A percentile compares a stretch with the other conserved stretches of the same genome.
Evolutionary conservation across 2,329 filamentous ascomycete genomes (phyloP).

Genomic region (Verticillium longisporum): DNA sequence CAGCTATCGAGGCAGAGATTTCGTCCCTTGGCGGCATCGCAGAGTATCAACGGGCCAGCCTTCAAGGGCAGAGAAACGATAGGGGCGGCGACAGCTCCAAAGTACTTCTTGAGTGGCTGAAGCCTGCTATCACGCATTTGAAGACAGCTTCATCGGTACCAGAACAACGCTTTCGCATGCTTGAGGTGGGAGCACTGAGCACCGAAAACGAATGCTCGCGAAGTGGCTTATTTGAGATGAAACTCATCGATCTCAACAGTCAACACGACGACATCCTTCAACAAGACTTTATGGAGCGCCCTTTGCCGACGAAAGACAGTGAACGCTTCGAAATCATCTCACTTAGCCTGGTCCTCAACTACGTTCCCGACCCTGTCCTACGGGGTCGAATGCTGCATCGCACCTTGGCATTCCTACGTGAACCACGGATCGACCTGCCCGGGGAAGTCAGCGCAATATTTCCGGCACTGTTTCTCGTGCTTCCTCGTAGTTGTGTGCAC

Average conservation of each 20-base stretch:
- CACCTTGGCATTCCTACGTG: conserved; percentile 62
- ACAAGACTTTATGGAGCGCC: conserved; percentile 90
- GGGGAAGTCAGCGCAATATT: conserved; percentile 29
- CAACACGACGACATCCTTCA: conserved; percentile 74
- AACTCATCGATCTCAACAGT: conserved; percentile 85
- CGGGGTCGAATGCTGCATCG: conserved; percentile 82
- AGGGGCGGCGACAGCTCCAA: conserved; percentile 62
- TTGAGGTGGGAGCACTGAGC: conserved; percentile 86
- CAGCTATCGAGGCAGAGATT: conserved; percentile 44
- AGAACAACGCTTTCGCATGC: conserved; percentile 46
- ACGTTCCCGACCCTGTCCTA: conserved; percentile 68
- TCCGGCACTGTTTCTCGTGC: conserved; percentile 77
- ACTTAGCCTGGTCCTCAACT: conserved; percentile 88
- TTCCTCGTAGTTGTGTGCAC: conserved; percentile 78
- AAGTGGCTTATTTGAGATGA: conserved; percentile 63
- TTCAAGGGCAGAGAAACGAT: conserved; percentile 60
- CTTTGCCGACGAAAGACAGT: conserved; percentile 54
- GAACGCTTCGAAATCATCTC: conserved; percentile 85
- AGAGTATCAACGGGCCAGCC: conserved; percentile 59
- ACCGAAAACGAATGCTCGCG: conserved; percentile 77
- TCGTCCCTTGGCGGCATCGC: conserved; percentile 52
- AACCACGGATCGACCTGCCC: conserved; percentile 14
- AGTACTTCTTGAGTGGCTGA: conserved; percentile 58
- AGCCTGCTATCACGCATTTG: conserved; percentile 21
- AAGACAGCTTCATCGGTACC: conserved; percentile 9